Evolutionary conservation across 2,329 filamentous ascomycete genomes (phyloP).

Genomic region (Penicillium oxalicum): DNA sequence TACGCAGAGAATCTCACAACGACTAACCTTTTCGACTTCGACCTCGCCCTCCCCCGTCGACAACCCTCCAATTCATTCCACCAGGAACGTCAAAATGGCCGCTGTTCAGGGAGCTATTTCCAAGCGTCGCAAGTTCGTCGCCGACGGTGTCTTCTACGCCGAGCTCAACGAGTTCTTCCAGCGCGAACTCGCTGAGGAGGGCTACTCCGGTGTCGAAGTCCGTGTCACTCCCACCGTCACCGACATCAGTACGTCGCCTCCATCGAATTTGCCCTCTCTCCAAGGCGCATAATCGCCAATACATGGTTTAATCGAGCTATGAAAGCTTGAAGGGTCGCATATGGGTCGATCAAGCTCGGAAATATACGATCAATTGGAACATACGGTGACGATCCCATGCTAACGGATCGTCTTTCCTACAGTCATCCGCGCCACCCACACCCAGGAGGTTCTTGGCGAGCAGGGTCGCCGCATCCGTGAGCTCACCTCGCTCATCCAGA

Average conservation of each 20-base stretch:
- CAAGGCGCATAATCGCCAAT: conserved; percentile 3
- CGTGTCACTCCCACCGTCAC: conserved; percentile 99
- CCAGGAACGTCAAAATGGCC: conserved; percentile 43
- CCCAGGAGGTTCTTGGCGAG: conserved; percentile 99
- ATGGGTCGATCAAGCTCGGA: conserved; percentile 1
- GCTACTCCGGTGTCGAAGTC: conserved; percentile 99
- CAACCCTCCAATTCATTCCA: conserved; percentile 27
- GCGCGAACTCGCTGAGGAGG: conserved; percentile 99
- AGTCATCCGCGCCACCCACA: conserved; percentile 99
- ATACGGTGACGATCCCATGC: conserved; percentile 16
- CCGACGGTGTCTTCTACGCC: conserved; percentile 99
- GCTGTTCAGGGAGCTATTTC: conserved; percentile 48
- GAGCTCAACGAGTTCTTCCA: conserved; percentile 99
- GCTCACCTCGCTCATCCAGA: conserved; percentile 99
- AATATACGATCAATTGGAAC: conserved; percentile 1
- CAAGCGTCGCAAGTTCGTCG: conserved; percentile 67
- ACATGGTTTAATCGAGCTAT: conserved; percentile 2
- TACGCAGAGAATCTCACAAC: conserved; percentile 33
- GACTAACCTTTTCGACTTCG: conserved; percentile 26
- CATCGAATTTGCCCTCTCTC: conserved; percentile 15
- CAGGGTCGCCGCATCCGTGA: conserved; percentile 99
- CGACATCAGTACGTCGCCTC: conserved; percentile 70
- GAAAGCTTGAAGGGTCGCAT: conserved; percentile 5
- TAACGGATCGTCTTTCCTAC: conserved; percentile 28
- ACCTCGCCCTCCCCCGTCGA: conserved; percentile 33